Evolutionary conservation across 345 rosid species (phyloP), one percentile per base, ranked within the genome.

Genomic region (Camelina neglecta): DNA sequence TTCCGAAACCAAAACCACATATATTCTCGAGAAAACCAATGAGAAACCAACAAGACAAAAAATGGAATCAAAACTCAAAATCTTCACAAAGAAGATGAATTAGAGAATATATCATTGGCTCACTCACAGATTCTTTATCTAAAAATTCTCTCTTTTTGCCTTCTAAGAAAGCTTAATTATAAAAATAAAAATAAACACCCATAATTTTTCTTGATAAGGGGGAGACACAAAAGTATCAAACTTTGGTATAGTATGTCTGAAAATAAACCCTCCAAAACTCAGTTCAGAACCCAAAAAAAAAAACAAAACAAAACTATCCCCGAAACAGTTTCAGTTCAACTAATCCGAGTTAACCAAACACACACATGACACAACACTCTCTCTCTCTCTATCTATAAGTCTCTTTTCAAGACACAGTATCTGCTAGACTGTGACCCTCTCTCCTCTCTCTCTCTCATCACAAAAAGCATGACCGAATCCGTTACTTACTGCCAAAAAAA

Each of bases 61-160:
- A 53, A 29, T 65, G 72, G 68, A 53, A 59, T 61, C 73, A 69
- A 29, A 58, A 65, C 78, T 66, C 55, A 76, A 82, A 84, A 81
- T 84, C 88, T 85, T 87, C 81, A 65, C 73, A 71, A 70, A 81
- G 74, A 89, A 85, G 85, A 66, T 83, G 45, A 56, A 74, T 51
- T 18, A 73, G 90, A 73, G 90, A 82, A 86, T 50, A 41, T 38
- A 16, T 80, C 80, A 48, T 55, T 76, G 60, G 71, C 78, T 65
- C 79, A 63, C 78, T 65, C 79, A 63, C 56, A 29, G 78, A 79
- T 73, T 85, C 85, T 74, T 29, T 61, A 82, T 75, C 79, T 45
- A 29, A 31, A 31, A 75, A 66, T 69, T 49, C 69, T 39, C 24
- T 51, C 45, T 64, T 65, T 64, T 69, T 59, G 7, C 44, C 39